Base-by-base conservation (phyloP, 441 rosid species). In the Mallotus repandus region DNA sequence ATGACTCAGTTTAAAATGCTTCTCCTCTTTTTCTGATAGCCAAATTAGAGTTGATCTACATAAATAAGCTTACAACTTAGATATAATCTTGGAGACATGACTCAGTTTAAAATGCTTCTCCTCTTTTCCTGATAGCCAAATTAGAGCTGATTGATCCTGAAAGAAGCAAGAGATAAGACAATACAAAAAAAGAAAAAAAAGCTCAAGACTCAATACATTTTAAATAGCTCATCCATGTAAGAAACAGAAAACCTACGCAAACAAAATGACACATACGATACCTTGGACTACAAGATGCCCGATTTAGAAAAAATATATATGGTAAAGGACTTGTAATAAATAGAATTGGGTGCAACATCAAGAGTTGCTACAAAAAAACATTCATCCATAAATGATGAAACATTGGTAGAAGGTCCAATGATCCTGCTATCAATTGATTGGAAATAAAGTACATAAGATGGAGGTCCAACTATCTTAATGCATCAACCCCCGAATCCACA, bases 11-110 rank as follows among this genome's bases (percentile, higher is more conserved):
- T 85, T 95, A 76, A 92, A 87, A 84, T 95, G 92, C 68, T 92
- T 92, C 88, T 92, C 96, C 84, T 95, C 95, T 74, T 89, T 95
- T 79, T 96, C 99, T 2, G 95, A 93, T 76, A 88, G 85, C n/a
- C n/a, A n/a, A n/a, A n/a, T n/a, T n/a, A n/a, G n/a, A n/a, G n/a
- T n/a, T n/a, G n/a, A n/a, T n/a, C n/a, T n/a, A n/a, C n/a, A n/a
- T n/a, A n/a, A n/a, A n/a, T n/a, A n/a, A n/a, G n/a, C n/a, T n/a
- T n/a, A n/a, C n/a, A n/a, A n/a, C n/a, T n/a, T n/a, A n/a, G n/a
- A n/a, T n/a, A n/a, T n/a, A n/a, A n/a, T n/a, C n/a, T n/a, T n/a
- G n/a, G n/a, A n/a, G n/a, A n/a, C n/a, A n/a, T n/a, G n/a, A n/a
- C n/a, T n/a, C n/a, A n/a, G n/a, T n/a, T n/a, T n/a, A n/a, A n/a